These are phyloP conservation scores for Picochlorum costavermella DNA, from an alignment of 139 green algal species.

Conservation along the genomic window DNA sequence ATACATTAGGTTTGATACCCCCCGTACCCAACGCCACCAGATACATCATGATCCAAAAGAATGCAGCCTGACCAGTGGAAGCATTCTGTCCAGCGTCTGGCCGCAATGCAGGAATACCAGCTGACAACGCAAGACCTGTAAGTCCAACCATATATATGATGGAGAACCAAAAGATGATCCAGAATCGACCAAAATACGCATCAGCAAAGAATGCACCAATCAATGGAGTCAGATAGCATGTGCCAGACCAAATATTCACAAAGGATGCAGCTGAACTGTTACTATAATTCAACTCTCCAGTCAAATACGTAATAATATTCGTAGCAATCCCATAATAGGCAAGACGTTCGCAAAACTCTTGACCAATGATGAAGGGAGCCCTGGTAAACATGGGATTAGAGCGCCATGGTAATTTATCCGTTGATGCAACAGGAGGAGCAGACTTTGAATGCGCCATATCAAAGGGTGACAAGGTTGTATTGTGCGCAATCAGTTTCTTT, in stretches of 20 bases:
- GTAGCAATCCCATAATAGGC: conserved; percentile 73
- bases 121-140: conserved; percentile 1
- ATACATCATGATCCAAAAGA: conserved; percentile 45
- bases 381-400: not conserved
- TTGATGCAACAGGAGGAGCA: too few relatives aligned
- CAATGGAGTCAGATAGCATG: conserved; percentile 85
- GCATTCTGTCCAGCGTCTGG: conserved; percentile 3
- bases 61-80: conserved; percentile 7
- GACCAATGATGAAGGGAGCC: conserved; percentile 20
- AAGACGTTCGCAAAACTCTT: conserved; percentile 79
- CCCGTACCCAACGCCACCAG: conserved; percentile 86
- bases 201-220: conserved; percentile 88
- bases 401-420: too few relatives aligned
- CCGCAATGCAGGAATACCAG: not conserved
- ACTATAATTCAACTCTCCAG: conserved; percentile 45
- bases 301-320: conserved; percentile 81
- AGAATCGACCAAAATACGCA: conserved; percentile 75
- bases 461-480: too few relatives aligned
- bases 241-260: conserved; percentile 66
- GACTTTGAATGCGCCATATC: too few relatives aligned
- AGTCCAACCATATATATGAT: conserved; percentile 5
- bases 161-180: conserved; percentile 86
- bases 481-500: too few relatives aligned
- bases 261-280: conserved; percentile 43
- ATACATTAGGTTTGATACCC: conserved; percentile 96